Base-by-base conservation (phyloP, 2,329 filamentous ascomycete genomes). In the Rhexocercosporidium sp. region DNA sequence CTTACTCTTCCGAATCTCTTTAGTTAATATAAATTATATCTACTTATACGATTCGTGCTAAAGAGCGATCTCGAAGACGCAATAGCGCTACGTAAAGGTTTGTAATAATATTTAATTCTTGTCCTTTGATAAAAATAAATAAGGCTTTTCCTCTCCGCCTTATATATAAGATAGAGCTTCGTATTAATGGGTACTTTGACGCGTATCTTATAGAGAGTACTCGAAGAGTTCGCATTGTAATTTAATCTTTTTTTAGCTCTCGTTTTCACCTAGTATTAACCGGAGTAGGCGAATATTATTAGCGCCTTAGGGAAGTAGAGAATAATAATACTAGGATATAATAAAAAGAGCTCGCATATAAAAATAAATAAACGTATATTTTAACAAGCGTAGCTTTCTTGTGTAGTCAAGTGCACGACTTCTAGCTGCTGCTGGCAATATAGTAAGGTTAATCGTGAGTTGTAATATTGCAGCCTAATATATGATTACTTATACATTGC, bases 201-300 rank as follows among this genome's bases (percentile, higher is more conserved):
- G 18, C 1, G 56, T 47, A 22, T 66, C 59, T 25, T 72, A 44
- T 51, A 72, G 59, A 66, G 63, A 49, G 47, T 66, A 71, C 4
- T 69, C 34, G 31, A 66, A 66, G 37, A 70, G 66, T 41, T 70
- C 1, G 49, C 64, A 70, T 64, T 70, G 57, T 65, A 69, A 63
- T n/a, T n/a, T n/a, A n/a, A n/a, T n/a, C n/a, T 22, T 3, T 27
- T 3, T 51, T 44, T 59, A 14, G 41, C 59, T 63, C 39, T 47
- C 65, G 37, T 67, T 66, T n/a, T n/a, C 20, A 68, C 65, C 1
- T 46, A 66, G 68, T 25, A 70, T 25, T 51, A 68, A 59, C 31
- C 65, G 61, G 59, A 71, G 67, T 59, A 71, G 63, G 66, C 69
- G 68, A 66, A 70, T 67, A n/a, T n/a, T n/a, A n/a, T n/a, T n/a